A percentile compares a stretch with the other conserved stretches of the same genome.
These are phyloP conservation scores for Komagataella pseudopastoris DNA, from an alignment of 805 yeast species.

Conservation along the genomic window DNA sequence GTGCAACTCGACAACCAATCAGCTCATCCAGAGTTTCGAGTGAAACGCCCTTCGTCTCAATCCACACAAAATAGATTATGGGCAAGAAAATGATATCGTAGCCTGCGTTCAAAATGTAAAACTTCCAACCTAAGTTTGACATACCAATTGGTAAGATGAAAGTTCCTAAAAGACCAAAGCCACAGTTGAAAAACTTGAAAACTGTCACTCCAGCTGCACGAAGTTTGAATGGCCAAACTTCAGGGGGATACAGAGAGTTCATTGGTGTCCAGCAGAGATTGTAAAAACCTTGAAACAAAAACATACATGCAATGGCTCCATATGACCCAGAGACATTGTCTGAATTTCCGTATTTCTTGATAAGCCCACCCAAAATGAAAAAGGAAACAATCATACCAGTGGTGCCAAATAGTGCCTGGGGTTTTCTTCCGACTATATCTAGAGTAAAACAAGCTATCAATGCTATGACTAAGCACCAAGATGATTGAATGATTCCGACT, in stretches of 20 bases:
- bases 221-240: constrained; percentile 11
- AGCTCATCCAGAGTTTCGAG: constrained; percentile 16
- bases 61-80: constrained; percentile 11
- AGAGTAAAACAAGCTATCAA: constrained; percentile 12
- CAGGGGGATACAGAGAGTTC: constrained; percentile 14
- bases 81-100: constrained; percentile 10
- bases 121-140: constrained; percentile 11
- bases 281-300: constrained; percentile 11
- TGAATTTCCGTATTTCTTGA: constrained; percentile 10
- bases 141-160: constrained; percentile 18
- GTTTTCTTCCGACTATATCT: constrained; percentile 13
- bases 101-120: constrained; percentile 12
- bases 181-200: constrained; percentile 11
- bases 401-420: constrained; percentile 11
- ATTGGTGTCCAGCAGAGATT: constrained; percentile 14
- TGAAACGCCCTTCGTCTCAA: constrained; percentile 13
- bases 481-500: constrained; percentile 4
- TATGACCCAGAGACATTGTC: constrained; percentile 9
- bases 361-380: constrained; percentile 14
- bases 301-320: constrained; percentile 13
- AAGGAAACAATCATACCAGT: constrained; percentile 12
- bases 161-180: constrained; percentile 13
- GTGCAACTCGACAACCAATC: constrained; percentile 7
- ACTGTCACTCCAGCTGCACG: constrained; percentile 16
- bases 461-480: constrained; percentile 9